Conservation (phyloP, 1,284 basidiomycete species). For the Austroboletus novae-zelandiae region DNA sequence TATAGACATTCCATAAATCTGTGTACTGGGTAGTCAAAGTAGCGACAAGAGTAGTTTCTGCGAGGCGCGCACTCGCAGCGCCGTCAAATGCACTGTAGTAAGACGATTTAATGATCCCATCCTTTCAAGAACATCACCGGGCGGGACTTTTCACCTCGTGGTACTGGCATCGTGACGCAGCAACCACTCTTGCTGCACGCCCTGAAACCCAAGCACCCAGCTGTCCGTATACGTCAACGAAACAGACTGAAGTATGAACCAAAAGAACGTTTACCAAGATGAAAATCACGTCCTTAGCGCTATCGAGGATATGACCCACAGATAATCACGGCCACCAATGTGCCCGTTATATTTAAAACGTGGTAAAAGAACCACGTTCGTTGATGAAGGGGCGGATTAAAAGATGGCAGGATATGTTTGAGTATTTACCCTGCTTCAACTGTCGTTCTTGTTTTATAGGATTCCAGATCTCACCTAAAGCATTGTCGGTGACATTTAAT, state of each 20-base stretch:
- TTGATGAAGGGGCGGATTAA: too few relatives aligned
- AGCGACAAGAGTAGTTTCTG: conserved; percentile 87
- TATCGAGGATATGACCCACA: conserved; percentile 89
- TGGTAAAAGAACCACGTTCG: background rate
- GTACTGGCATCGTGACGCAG: conserved; percentile 96
- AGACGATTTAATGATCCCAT: conserved; percentile 1
- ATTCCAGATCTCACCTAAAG: too few relatives aligned
- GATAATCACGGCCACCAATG: conserved; percentile 90
- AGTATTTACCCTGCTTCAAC: too few relatives aligned
- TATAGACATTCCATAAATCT: conserved; percentile 86
- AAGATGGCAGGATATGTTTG: too few relatives aligned
- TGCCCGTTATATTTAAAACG: conserved; percentile 49
- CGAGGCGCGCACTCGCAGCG: conserved; percentile 53
- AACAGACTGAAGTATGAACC: background rate
- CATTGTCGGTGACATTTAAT: too few relatives aligned
- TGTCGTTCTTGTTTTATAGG: too few relatives aligned
- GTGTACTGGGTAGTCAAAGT: conserved; percentile 82
- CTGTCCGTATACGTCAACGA: conserved; percentile 32
- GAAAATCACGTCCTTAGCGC: conserved; percentile 74
- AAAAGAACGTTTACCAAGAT: conserved; percentile 49
- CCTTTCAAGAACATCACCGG: conserved; percentile 88
- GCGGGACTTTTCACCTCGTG: conserved; percentile 94
- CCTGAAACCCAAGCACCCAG: conserved; percentile 46
- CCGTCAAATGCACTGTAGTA: conserved; percentile 3
- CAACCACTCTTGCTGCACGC: conserved; percentile 91